A percentile compares a stretch with the other conserved stretches of the same genome.
Conservation (phyloP, 495 filamentous ascomycete species). For the Podospora tetraspora region DNA sequence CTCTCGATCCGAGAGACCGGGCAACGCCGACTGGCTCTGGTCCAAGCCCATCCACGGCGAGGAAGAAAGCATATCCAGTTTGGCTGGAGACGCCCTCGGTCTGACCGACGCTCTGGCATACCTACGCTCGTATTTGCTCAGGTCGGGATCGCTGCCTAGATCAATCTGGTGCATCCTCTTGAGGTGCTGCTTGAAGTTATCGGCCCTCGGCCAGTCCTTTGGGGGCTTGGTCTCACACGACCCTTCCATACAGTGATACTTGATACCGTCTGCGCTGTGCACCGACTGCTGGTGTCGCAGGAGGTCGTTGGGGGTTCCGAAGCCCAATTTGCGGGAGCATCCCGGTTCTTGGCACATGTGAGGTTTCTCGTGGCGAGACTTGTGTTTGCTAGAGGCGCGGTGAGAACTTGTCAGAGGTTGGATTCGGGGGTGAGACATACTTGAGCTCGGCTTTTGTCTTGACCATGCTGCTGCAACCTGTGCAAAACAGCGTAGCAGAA, state of each 20-base stretch:
- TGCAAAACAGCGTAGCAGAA: conserved; percentile 25
- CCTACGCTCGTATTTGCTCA: conserved; percentile 50
- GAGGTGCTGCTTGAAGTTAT: conserved; percentile 89
- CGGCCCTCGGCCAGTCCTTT: conserved; percentile 81
- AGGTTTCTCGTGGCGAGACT: conserved; percentile 68
- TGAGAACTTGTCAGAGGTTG: not conserved
- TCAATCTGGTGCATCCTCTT: conserved; percentile 59
- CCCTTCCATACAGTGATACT: conserved; percentile 61
- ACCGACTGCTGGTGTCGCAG: conserved; percentile 67
- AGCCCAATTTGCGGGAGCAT: conserved; percentile 62
- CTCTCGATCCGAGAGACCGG: conserved; percentile 1
- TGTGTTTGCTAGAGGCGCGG: conserved; percentile 63
- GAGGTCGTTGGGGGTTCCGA: conserved; percentile 78
- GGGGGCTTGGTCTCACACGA: conserved; percentile 55
- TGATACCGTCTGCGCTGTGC: conserved; percentile 54
- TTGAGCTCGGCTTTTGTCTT: conserved; percentile 50
- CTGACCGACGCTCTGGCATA: conserved; percentile 19
- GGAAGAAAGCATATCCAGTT: not conserved
- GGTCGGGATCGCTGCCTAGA: conserved; percentile 38
- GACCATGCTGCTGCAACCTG: conserved; percentile 29
- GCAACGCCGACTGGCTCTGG: not conserved
- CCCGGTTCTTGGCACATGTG: conserved; percentile 58
- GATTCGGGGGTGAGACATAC: conserved; percentile 25
- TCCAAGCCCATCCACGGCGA: conserved; percentile 11
- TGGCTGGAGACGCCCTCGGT: not conserved